Evolutionary conservation across 2,329 filamentous ascomycete species (phyloP).

Genomic region (Xylariomycetidae sp.): DNA sequence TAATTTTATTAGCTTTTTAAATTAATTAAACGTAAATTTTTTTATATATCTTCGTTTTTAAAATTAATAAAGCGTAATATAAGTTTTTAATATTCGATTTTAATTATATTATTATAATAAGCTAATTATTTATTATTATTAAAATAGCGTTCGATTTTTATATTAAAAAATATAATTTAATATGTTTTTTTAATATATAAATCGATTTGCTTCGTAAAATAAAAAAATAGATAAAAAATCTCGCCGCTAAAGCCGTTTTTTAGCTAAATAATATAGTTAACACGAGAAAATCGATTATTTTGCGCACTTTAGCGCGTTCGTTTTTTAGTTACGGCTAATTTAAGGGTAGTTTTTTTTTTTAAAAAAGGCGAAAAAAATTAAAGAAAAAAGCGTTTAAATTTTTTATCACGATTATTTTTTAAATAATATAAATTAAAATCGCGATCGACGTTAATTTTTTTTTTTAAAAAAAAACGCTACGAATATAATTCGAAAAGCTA

Average conservation of each 20-base stretch:
- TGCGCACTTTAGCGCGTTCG: constrained; percentile 25
- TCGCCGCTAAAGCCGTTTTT: constrained; percentile 22
- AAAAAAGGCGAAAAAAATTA: constrained; percentile 24
- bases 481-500: constrained; percentile 36
- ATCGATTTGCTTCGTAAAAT: constrained; percentile 27
- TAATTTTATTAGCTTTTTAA: constrained; percentile 26
- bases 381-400: constrained; percentile 29
- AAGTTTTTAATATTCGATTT: constrained; percentile 12
- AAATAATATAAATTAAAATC: constrained; percentile 26
- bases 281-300: constrained; percentile 36
- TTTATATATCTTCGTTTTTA: not conserved
- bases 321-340: constrained; percentile 5
- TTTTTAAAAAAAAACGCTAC: constrained; percentile 23
- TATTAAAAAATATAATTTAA: constrained; percentile 24
- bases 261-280: constrained; percentile 36
- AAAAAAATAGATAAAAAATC: constrained; percentile 21
- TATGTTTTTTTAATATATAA: constrained; percentile 27
- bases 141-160: constrained; percentile 30
- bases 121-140: constrained; percentile 6
- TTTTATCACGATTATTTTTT: constrained; percentile 34
- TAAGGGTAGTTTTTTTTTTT: constrained; percentile 37
- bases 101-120: constrained; percentile 16
- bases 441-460: constrained; percentile 27
- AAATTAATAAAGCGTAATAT: not conserved
- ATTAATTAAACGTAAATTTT: constrained; percentile 28